These are phyloP conservation scores for Populus hybrid DNA, from an alignment of 441 rosid species.

Conservation along the genomic window DNA sequence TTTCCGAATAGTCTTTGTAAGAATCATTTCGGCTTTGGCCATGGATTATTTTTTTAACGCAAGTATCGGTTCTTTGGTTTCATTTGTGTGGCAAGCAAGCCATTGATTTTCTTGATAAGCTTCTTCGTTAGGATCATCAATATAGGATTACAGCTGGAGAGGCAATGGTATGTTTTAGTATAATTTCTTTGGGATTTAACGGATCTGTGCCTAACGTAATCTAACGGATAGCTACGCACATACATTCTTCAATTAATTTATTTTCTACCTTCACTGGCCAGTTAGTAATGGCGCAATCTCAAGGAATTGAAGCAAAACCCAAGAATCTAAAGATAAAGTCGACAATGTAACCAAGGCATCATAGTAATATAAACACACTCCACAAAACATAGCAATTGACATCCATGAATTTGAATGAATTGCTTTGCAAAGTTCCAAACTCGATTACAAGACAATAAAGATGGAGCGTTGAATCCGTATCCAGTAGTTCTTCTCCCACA, in stretches of 20 bases:
- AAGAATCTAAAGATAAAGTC: neutral
- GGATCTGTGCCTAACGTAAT: neutral
- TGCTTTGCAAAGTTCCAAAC: neutral
- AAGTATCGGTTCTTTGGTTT: conserved; percentile 1
- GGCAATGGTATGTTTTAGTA: conserved; percentile 60
- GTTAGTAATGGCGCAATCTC: neutral
- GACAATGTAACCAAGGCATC: neutral
- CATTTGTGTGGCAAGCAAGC: conserved; percentile 41
- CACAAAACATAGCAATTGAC: neutral
- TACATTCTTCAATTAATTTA: neutral
- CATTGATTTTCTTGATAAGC: conserved; percentile 77
- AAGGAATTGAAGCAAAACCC: neutral
- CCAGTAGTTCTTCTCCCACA: neutral
- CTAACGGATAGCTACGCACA: neutral
- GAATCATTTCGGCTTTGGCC: neutral
- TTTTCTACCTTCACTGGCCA: neutral
- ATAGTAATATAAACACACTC: conserved; percentile 6
- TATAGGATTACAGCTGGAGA: conserved; percentile 86
- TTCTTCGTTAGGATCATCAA: conserved; percentile 87
- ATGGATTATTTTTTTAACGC: neutral
- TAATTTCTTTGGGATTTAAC: neutral
- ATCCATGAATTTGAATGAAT: neutral
- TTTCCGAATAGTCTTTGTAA: neutral
- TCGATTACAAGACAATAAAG: neutral
- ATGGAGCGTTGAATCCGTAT: neutral